These are phyloP conservation scores for Oryza meyeriana DNA, from an alignment of 176 grass and related monocot species.

Conservation along the genomic window DNA sequence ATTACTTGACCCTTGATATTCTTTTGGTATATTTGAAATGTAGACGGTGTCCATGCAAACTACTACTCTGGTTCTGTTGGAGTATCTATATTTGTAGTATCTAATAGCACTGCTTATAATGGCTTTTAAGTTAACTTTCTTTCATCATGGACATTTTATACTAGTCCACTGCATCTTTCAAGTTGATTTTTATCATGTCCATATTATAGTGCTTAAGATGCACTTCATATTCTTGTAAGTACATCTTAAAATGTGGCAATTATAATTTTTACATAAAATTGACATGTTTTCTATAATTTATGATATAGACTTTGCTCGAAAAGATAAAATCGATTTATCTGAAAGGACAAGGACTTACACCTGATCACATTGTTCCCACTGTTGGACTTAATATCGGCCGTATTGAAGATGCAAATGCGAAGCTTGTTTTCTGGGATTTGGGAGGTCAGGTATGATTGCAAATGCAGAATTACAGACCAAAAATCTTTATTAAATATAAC, in stretches of 20 bases:
- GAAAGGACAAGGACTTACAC: constrained; percentile 67
- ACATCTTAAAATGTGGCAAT: not conserved
- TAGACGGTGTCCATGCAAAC: not conserved
- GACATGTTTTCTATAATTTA: constrained; percentile 18
- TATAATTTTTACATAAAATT: constrained; percentile 1
- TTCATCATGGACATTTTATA: not conserved
- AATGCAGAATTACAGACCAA: not conserved
- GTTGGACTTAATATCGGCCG: constrained; percentile 91
- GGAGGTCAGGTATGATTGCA: constrained; percentile 81
- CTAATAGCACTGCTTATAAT: not conserved
- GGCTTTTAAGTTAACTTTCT: not conserved
- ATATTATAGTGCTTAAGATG: not conserved
- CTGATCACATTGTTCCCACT: constrained; percentile 81
- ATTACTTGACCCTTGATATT: not conserved
- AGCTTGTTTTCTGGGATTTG: constrained; percentile 96
- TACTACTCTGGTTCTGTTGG: not conserved
- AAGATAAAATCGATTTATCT: constrained; percentile 83
- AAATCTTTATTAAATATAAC: not conserved
- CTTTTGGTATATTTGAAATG: not conserved
- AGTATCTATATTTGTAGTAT: not conserved
- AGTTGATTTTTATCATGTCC: not conserved
- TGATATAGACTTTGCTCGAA: constrained; percentile 71
- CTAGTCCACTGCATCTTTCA: not conserved
- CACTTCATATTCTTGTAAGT: not conserved
- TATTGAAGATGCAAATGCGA: constrained; percentile 78